phyloP scores from a whole-genome alignment of 2,329 filamentous ascomycete species.

The Boeremia exigua region DNA sequence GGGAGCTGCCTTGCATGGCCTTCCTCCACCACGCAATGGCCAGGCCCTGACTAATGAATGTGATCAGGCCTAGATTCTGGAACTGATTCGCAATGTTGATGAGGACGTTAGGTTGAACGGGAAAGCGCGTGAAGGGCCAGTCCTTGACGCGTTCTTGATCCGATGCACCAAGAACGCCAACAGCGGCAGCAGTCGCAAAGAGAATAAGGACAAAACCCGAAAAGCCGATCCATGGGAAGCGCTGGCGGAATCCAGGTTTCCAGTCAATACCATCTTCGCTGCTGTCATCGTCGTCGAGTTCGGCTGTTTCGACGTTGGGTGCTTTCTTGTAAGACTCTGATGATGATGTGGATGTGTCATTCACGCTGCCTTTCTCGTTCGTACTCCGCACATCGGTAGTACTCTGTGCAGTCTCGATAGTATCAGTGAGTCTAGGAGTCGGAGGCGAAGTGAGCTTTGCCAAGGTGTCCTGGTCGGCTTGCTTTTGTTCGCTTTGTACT shows the following conservation, averaged over 20 bases:
- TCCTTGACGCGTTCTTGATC: constrained; percentile 25
- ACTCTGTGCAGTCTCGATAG: constrained; percentile 1
- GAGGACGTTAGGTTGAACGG: constrained; percentile 33
- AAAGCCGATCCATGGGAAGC: constrained; percentile 33
- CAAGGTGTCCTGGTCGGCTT: constrained; percentile 2
- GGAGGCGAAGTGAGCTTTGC: constrained; percentile 10
- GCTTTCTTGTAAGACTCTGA: constrained; percentile 12
- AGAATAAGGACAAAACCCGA: constrained; percentile 25
- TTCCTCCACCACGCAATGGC: constrained; percentile 38
- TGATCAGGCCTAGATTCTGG: constrained; percentile 31
- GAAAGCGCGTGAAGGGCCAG: constrained; percentile 26
- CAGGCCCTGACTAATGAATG: constrained; percentile 29
- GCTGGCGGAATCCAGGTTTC: constrained; percentile 29
- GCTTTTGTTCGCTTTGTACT: neutral
- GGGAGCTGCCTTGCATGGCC: constrained; percentile 27
- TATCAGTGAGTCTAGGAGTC: neutral
- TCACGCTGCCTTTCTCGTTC: constrained; percentile 2
- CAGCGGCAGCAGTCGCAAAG: constrained; percentile 27
- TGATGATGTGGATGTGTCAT: constrained; percentile 3
- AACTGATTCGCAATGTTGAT: constrained; percentile 36
- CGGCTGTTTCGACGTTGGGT: constrained; percentile 13
- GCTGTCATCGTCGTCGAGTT: constrained; percentile 11
- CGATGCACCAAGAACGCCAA: constrained; percentile 21
- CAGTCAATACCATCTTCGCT: constrained; percentile 29
- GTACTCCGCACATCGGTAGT: neutral